Evolutionary conservation across 1,284 basidiomycete species (phyloP).

Genomic region (Coniferiporia weirii): DNA sequence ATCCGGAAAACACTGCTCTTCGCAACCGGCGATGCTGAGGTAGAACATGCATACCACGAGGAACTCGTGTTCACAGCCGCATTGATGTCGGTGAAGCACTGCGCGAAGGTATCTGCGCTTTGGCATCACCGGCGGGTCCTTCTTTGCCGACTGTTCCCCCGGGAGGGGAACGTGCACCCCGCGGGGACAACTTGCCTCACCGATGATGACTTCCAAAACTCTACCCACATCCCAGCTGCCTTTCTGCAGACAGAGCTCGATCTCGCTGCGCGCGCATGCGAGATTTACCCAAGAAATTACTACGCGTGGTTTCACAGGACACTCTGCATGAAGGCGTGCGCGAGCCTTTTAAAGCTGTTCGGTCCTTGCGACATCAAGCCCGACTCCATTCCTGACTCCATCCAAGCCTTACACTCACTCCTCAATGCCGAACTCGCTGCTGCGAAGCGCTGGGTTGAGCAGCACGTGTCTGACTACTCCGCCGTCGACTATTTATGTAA

Average conservation of each 20-base stretch:
- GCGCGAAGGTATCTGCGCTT: conserved; percentile 55
- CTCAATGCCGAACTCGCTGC: conserved; percentile 35
- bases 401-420: conserved; percentile 16
- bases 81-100: conserved; percentile 46
- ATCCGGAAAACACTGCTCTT: conserved; percentile 42
- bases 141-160: conserved; percentile 25
- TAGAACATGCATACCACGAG: not conserved
- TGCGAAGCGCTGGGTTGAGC: conserved; percentile 48
- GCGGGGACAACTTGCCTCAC: not conserved
- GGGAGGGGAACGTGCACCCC: no score
- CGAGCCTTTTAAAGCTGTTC: not conserved
- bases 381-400: not conserved
- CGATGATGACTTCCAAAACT: conserved; percentile 2
- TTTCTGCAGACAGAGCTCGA: conserved; percentile 39
- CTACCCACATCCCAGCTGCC: conserved; percentile 24
- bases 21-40: conserved; percentile 13
- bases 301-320: conserved; percentile 60
- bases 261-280: conserved; percentile 43
- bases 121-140: conserved; percentile 69
- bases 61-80: conserved; percentile 47
- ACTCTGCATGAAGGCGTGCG: conserved; percentile 33
- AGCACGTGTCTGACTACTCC: conserved; percentile 59
- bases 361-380: not conserved
- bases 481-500: conserved; percentile 48
- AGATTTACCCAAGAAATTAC: conserved; percentile 61